Conservation (phyloP, 306 rosid species). For the Cicer arietinum region DNA sequence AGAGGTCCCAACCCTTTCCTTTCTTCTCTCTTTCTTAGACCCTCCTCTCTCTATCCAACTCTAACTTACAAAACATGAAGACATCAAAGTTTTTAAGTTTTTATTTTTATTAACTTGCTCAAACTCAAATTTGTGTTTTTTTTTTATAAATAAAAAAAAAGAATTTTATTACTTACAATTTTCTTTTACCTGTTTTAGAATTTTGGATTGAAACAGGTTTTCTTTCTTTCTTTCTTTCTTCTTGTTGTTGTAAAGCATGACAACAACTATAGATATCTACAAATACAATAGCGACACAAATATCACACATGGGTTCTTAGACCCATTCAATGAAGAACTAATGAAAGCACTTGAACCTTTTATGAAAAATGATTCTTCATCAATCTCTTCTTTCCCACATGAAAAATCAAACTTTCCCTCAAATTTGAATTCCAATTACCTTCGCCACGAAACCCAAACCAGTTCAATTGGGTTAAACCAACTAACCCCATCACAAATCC, state of each 20-base stretch:
- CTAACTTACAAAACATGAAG: conserved; percentile 27
- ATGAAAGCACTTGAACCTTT: conserved; percentile 81
- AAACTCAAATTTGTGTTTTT: not conserved
- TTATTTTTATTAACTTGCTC: not conserved
- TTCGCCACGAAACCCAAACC: conserved; percentile 43
- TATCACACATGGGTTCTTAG: conserved; percentile 49
- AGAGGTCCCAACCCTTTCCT: not conserved
- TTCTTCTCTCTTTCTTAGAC: not conserved
- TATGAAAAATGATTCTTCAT: conserved; percentile 57
- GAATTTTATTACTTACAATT: not conserved
- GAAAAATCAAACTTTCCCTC: conserved; percentile 7
- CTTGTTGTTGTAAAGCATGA: conserved; percentile 46
- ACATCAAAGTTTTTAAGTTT: conserved; percentile 38
- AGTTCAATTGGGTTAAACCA: conserved; percentile 71
- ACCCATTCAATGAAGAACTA: conserved; percentile 69
- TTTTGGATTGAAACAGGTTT: conserved; percentile 42
- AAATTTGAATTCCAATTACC: conserved; percentile 32
- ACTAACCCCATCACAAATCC: conserved; percentile 77
- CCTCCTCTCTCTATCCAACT: conserved; percentile 52
- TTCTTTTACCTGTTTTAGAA: conserved; percentile 34
- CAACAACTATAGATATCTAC: conserved; percentile 58
- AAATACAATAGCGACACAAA: conserved; percentile 46
- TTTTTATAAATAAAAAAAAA: not conserved
- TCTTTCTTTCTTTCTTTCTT: not conserved
- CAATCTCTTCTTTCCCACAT: not conserved